Conservation (phyloP, 306 rosid species). For the Medicago lupulina region DNA sequence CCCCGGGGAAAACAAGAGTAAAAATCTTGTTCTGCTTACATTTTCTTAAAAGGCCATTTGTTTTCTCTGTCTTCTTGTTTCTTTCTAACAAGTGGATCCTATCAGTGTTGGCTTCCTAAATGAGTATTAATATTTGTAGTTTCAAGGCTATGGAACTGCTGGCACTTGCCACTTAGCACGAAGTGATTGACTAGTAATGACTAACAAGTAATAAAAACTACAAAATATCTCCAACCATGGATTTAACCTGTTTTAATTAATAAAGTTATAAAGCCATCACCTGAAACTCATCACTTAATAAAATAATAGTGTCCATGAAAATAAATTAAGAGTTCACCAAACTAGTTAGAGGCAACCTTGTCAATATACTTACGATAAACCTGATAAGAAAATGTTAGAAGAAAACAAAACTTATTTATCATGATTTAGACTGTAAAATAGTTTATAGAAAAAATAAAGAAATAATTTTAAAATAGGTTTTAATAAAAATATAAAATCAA, state of each 20-base stretch:
- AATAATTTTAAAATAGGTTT: background rate
- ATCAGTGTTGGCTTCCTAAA: background rate
- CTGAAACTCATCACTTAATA: background rate
- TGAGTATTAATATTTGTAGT: background rate
- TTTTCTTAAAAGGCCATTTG: background rate
- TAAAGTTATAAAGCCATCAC: background rate
- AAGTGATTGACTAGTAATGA: background rate
- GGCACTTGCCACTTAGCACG: background rate
- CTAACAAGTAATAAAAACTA: background rate
- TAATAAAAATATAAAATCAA: background rate
- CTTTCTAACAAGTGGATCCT: conserved; percentile 10
- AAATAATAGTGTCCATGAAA: background rate
- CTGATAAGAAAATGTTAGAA: background rate
- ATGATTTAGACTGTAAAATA: conserved; percentile 12
- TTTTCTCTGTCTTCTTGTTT: background rate
- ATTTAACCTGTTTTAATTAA: background rate
- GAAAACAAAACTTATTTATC: background rate
- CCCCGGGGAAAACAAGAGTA: background rate
- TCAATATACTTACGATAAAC: background rate
- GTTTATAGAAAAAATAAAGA: background rate
- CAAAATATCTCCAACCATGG: background rate
- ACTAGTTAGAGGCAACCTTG: conserved; percentile 3
- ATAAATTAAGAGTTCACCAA: conserved; percentile 19
- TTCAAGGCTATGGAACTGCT: background rate
- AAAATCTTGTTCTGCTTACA: conserved; percentile 9